Conservation (phyloP, 108 stramenopile species). For the Skeletonema costatum region DNA sequence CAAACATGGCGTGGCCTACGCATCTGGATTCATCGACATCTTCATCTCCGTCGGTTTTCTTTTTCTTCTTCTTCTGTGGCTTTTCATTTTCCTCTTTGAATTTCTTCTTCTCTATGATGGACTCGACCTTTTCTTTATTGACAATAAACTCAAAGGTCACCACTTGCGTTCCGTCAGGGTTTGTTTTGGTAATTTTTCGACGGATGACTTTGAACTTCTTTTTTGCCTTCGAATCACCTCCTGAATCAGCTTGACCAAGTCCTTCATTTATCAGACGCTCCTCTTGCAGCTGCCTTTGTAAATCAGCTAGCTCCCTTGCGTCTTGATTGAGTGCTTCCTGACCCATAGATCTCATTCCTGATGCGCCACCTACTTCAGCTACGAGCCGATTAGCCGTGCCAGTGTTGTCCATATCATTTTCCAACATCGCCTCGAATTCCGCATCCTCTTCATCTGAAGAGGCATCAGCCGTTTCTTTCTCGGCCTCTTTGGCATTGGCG, state of each 20-base stretch:
- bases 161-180: constrained; percentile 74
- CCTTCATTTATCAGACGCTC: constrained; percentile 69
- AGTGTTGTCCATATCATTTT: constrained; percentile 77
- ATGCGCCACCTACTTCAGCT: constrained; percentile 47
- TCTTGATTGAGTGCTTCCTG: constrained; percentile 69
- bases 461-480: constrained; percentile 36
- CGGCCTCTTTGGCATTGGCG: constrained; percentile 48
- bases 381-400: constrained; percentile 71
- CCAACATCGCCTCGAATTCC: constrained; percentile 65
- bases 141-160: constrained; percentile 88
- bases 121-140: constrained; percentile 66
- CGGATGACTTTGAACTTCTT: constrained; percentile 70
- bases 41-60: constrained; percentile 18
- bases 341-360: constrained; percentile 29
- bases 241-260: constrained; percentile 22
- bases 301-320: constrained; percentile 76
- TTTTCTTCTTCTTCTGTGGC: constrained; percentile 21
- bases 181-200: constrained; percentile 74
- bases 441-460: constrained; percentile 59
- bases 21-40: constrained; percentile 48
- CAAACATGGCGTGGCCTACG: constrained; percentile 85
- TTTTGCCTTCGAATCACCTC: constrained; percentile 7
- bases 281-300: constrained; percentile 77
- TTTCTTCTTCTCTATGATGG: constrained; percentile 50
- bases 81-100: constrained; percentile 43